Evolutionary conservation across 495 filamentous ascomycete species (phyloP).

Genomic region (Aspergillus asperescens): DNA sequence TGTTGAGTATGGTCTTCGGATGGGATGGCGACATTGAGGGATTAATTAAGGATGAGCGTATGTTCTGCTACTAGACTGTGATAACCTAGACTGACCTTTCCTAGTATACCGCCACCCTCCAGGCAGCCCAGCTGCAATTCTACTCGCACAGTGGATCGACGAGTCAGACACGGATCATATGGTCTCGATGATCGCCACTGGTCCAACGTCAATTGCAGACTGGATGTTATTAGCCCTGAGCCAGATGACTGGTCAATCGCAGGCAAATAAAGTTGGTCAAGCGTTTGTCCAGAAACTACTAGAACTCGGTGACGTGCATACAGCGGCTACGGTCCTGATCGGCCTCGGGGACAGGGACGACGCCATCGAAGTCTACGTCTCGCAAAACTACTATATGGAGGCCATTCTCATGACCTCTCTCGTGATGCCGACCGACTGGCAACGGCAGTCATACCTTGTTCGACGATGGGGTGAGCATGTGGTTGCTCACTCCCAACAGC

Average conservation of each 20-base stretch:
- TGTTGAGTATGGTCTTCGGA: slow-evolving; percentile 92
- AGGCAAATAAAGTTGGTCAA: slow-evolving; percentile 84
- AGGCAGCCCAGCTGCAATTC: slow-evolving; percentile 67
- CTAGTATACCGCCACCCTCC: slow-evolving; percentile 61
- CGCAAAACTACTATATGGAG: slow-evolving; percentile 86
- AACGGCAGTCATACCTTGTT: slow-evolving; percentile 78
- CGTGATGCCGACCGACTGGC: slow-evolving; percentile 75
- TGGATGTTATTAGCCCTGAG: slow-evolving; percentile 97
- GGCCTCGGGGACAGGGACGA: slow-evolving; percentile 91
- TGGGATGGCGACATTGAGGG: slow-evolving; percentile 84
- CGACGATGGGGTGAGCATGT: slow-evolving; percentile 94
- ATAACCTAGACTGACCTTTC: slow-evolving; percentile 9
- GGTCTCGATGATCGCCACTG: slow-evolving; percentile 64
- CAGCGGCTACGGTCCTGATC: slow-evolving; percentile 83
- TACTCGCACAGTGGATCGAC: slow-evolving; percentile 88
- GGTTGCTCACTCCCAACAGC: slow-evolving; percentile 76
- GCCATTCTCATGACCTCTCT: slow-evolving; percentile 76
- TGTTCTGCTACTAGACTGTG: slow-evolving; percentile 21
- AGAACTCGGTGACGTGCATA: slow-evolving; percentile 86
- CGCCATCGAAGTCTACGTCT: slow-evolving; percentile 94
- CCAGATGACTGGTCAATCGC: slow-evolving; percentile 70
- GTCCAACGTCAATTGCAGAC: slow-evolving; percentile 81
- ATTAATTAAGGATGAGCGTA: slow-evolving; percentile 78
- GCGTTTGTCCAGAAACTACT: slow-evolving; percentile 88
- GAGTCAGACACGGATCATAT: slow-evolving; percentile 78